These are phyloP conservation scores for Magnusiomyces sp. DNA, from an alignment of 1,139 yeast species.

Conservation along the genomic window DNA sequence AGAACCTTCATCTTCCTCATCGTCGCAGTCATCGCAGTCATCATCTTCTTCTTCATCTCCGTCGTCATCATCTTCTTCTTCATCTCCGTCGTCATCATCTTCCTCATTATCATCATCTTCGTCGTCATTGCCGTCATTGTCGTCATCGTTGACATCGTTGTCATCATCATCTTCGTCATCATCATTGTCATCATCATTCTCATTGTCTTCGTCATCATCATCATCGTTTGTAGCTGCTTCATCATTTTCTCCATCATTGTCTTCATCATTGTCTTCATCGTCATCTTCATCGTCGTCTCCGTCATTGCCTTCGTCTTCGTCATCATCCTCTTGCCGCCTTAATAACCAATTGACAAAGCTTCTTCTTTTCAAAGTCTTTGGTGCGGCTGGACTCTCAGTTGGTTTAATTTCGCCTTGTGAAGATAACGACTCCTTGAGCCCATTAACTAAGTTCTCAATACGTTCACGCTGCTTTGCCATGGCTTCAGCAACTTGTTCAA, in stretches of 20 bases:
- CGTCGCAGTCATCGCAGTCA: slow-evolving; percentile 13
- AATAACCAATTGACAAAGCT: not conserved
- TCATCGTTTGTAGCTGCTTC: not conserved
- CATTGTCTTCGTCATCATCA: not conserved
- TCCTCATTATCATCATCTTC: not conserved
- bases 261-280: not conserved
- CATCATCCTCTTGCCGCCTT: not conserved
- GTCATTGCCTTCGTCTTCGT: not conserved
- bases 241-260: not conserved
- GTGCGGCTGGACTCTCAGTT: not conserved
- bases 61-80: slow-evolving; percentile 17
- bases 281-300: not conserved
- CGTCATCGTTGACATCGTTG: slow-evolving; percentile 7
- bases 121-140: slow-evolving; percentile 12
- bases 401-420: not conserved
- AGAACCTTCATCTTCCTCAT: not conserved
- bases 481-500: too few species aligned
- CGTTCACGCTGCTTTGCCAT: too few species aligned
- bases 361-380: not conserved
- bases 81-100: slow-evolving; percentile 26
- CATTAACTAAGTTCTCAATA: too few species aligned
- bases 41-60: slow-evolving; percentile 20
- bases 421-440: not conserved
- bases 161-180: slow-evolving; percentile 1
- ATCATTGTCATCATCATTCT: not conserved